Evolutionary conservation across 352 stramenopile genomes (phyloP).

Genomic region (Phytophthora multivora): DNA sequence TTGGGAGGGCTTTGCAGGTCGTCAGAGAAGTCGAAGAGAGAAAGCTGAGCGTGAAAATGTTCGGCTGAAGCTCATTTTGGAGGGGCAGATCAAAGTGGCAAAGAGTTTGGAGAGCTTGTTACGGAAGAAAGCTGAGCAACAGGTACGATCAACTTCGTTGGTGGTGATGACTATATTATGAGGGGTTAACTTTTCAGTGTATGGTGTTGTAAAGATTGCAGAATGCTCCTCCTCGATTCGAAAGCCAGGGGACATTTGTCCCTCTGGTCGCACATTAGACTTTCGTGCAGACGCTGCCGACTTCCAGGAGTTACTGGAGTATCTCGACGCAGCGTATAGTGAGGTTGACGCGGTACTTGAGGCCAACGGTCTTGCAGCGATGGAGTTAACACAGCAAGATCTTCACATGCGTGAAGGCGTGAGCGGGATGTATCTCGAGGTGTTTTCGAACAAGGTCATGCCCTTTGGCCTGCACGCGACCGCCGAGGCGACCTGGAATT

Average conservation of each 20-base stretch:
- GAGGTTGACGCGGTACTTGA: constrained; percentile 31
- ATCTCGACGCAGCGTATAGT: constrained; percentile 26
- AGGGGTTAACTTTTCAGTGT: not conserved
- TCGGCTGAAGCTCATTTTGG: constrained; percentile 39
- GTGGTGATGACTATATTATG: constrained; percentile 5
- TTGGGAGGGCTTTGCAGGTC: constrained; percentile 24
- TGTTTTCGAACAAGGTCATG: constrained; percentile 38
- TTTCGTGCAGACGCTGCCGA: constrained; percentile 14
- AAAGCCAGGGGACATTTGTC: constrained; percentile 7
- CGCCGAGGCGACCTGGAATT: constrained; percentile 35
- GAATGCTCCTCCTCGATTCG: constrained; percentile 11
- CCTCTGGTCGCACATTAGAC: constrained; percentile 7
- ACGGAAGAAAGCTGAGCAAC: constrained; percentile 21
- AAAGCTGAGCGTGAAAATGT: constrained; percentile 39
- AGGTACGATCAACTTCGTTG: constrained; percentile 34
- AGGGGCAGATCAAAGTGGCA: constrained; percentile 51
- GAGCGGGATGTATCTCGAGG: constrained; percentile 33
- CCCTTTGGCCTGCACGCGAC: constrained; percentile 31
- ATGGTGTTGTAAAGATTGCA: constrained; percentile 12
- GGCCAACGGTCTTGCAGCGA: constrained; percentile 30
- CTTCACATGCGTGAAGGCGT: constrained; percentile 30
- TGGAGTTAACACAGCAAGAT: constrained; percentile 32
- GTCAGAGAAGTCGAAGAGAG: constrained; percentile 11
- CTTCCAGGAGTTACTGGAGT: constrained; percentile 23
- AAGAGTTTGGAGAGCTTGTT: constrained; percentile 50